Evolutionary conservation across 345 rosid genomes (phyloP).

Genomic region (Hibiscus tridactylites): DNA sequence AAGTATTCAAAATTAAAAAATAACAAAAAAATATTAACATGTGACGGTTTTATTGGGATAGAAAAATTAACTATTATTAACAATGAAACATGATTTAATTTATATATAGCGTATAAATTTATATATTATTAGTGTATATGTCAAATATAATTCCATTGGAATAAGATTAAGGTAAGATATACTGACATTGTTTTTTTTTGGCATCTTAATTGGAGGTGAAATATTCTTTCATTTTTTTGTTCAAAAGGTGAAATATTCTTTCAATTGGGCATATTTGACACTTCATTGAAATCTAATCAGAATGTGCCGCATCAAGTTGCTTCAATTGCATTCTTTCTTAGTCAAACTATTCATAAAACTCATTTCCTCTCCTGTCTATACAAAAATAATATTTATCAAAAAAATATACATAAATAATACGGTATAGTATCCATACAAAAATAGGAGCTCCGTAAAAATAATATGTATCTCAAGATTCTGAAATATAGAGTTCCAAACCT

Average conservation of each 20-base stretch:
- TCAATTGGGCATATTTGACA: slow-evolving; percentile 12
- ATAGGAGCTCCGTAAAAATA: no score
- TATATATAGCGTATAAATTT: no score
- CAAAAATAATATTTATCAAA: no score
- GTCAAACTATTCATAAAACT: background rate
- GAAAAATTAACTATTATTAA: no score
- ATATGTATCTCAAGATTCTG: no score
- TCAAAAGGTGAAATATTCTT: slow-evolving; percentile 1
- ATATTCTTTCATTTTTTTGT: slow-evolving; percentile 2
- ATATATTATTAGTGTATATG: background rate
- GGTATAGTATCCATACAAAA: no score
- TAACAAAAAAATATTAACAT: no score
- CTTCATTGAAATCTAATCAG: slow-evolving; percentile 11
- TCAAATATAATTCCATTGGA: background rate
- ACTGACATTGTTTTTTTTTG: slow-evolving; percentile 1
- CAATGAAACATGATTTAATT: no score
- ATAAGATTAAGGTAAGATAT: background rate
- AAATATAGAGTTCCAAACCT: no score
- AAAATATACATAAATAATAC: no score
- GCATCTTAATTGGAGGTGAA: slow-evolving; percentile 1
- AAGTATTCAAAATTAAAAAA: no score
- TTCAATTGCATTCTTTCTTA: background rate
- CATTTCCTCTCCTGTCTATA: background rate
- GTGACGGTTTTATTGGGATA: no score
- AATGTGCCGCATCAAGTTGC: slow-evolving; percentile 3